Percentiles rank a stretch among this genome's conserved stretches.
phyloP scores from a whole-genome alignment of 73 alveolate genomes.

The Paramecium octaurelia region DNA sequence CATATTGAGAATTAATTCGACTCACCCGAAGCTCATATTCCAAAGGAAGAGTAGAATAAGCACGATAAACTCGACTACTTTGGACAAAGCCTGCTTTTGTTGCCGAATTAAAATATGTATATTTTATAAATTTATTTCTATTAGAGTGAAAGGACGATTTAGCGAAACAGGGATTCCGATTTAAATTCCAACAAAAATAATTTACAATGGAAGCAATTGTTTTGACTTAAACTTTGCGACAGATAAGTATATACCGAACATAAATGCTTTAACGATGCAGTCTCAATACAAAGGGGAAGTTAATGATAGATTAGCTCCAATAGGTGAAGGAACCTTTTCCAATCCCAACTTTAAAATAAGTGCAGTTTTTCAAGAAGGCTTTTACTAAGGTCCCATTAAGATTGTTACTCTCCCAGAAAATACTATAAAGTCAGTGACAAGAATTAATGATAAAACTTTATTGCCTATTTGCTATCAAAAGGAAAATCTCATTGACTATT shows the following conservation, averaged over 20 bases:
- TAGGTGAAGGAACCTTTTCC: neutral
- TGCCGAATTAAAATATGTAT: neutral
- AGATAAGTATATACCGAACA: neutral
- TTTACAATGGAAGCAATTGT: neutral
- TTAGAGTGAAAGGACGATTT: neutral
- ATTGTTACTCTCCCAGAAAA: neutral
- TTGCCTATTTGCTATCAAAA: neutral
- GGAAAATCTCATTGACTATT: neutral
- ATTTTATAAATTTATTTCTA: neutral
- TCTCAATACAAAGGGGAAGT: neutral
- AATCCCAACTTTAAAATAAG: neutral
- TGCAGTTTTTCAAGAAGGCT: neutral
- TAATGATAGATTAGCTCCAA: neutral
- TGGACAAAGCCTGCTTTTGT: neutral
- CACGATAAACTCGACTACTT: too few species aligned
- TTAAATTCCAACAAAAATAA: neutral
- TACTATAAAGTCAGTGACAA: neutral
- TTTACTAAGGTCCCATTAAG: neutral
- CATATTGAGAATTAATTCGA: neutral
- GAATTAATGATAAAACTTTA: neutral
- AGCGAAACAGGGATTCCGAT: neutral
- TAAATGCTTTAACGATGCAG: neutral
- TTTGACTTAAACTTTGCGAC: neutral
- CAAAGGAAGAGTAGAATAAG: too few species aligned
- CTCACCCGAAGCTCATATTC: neutral